These are phyloP conservation scores for Crepidotus variabilis DNA, from an alignment of 768 basidiomycete genomes.

Conservation along the genomic window DNA sequence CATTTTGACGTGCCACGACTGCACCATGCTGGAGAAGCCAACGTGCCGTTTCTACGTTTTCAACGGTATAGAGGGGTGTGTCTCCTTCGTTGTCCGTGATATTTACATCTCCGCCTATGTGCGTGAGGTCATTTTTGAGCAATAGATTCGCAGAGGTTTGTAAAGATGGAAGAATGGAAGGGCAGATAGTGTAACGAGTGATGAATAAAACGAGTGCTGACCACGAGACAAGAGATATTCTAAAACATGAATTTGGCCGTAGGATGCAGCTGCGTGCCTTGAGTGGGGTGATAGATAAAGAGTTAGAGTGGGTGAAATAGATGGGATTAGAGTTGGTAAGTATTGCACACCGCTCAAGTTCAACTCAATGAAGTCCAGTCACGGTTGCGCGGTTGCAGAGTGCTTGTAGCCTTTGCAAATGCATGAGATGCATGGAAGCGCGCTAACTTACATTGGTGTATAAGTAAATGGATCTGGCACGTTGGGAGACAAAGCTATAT, in stretches of 20 bases:
- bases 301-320: constrained; percentile 12
- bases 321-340: constrained; percentile 7
- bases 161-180: constrained; percentile 1
- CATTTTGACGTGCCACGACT: constrained; percentile 53
- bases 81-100: constrained; percentile 84
- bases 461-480: constrained; percentile 69
- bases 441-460: constrained; percentile 64
- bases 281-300: constrained; percentile 1
- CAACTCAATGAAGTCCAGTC: background rate
- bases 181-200: background rate
- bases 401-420: too few relatives aligned
- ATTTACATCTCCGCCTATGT: constrained; percentile 80
- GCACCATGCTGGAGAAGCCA: constrained; percentile 83
- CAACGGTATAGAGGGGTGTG: constrained; percentile 89
- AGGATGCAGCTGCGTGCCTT: constrained; percentile 94
- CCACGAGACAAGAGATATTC: constrained; percentile 76
- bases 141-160: constrained; percentile 8
- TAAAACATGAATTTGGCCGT: constrained; percentile 73
- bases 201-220: constrained; percentile 17
- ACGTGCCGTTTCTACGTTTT: constrained; percentile 71
- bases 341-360: constrained; percentile 2
- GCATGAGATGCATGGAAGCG: background rate
- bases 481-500: constrained; percentile 64
- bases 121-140: background rate
- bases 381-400: background rate